Evolutionary conservation across 495 filamentous ascomycete genomes (phyloP), one percentile per base, ranked within the genome.

Genomic region (Aeminium ludgeri): DNA sequence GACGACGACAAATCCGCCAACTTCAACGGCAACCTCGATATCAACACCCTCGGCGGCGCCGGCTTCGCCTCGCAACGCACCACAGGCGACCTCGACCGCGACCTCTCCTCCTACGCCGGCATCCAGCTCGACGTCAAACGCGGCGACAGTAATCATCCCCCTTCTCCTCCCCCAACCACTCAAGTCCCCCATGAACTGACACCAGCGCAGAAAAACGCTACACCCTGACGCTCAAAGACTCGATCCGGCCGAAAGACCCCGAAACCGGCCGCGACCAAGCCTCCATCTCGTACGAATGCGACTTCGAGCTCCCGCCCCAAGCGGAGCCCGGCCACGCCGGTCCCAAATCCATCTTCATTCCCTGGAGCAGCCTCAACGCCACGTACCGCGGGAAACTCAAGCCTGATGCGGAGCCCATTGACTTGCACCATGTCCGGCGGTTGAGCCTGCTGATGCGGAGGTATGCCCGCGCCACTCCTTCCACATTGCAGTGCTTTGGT

Each of bases 61-160:
- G 85, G 83, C 3, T 92, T 91, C 53, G 82, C 84, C 1, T 77
- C 71, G 0, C 81, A 86, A 48, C 71, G 78, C 19, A 82, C 82
- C 10, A 40, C 50, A 35, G 46, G 45, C 12, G 53, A 58, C 15
- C n/a, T n/a, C n/a, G 45, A 57, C 32, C 33, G 20, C 10, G 53
- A 67, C 36, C 52, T 63, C 1, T 53, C 52, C 2, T 30, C 33
- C 7, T 60, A 58, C 42, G 52, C 58, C 36, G 60, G 57, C 16
- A 53, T 64, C 32, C 13, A 37, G 34, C 33, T 63, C 10, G 25
- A 50, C 4, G 44, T 61, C 27, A 44, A 25, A 10, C 45, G 61
- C 38, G 61, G 61, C 10, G 62, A 62, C 43, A 49, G 62, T 53
- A 49, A 32, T n/a, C n/a, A 46, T 47, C 18, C 20, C 19, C 2